Evolutionary conservation across 1,284 basidiomycete species (phyloP).

Genomic region (Athelia psychrophila): DNA sequence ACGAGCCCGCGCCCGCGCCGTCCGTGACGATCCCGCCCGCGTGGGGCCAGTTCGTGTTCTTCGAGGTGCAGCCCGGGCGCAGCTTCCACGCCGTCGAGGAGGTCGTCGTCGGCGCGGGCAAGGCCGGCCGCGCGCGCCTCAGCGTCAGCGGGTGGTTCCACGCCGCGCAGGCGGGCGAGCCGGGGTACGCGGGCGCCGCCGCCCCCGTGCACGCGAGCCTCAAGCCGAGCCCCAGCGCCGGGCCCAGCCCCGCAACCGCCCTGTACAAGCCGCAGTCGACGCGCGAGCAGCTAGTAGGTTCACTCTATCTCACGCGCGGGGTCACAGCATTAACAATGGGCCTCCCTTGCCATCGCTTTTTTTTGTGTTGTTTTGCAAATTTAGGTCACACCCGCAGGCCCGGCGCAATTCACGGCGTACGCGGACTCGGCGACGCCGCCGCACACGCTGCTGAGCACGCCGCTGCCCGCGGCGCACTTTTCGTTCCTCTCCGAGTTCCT

Average conservation of each 20-base stretch:
- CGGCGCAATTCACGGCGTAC: slow-evolving; percentile 1
- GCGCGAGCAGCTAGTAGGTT: slow-evolving; percentile 77
- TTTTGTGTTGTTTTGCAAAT: too few species aligned
- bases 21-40: slow-evolving; percentile 70
- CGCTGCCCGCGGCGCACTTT: slow-evolving; percentile 59
- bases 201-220: too few species aligned
- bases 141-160: slow-evolving; percentile 99
- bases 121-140: slow-evolving; percentile 71
- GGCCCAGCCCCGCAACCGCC: too few species aligned
- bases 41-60: slow-evolving; percentile 98
- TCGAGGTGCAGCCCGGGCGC: slow-evolving; percentile 85
- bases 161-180: slow-evolving; percentile 86
- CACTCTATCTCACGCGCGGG: neutral
- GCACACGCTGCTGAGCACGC: slow-evolving; percentile 45
- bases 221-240: too few species aligned
- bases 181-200: slow-evolving; percentile 70
- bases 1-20: slow-evolving; percentile 64
- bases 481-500: slow-evolving; percentile 81
- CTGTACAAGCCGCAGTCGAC: slow-evolving; percentile 54
- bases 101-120: slow-evolving; percentile 77
- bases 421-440: slow-evolving; percentile 17
- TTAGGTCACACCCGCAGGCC: slow-evolving; percentile 53
- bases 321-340: neutral
- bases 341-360: slow-evolving; percentile 2
- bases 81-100: slow-evolving; percentile 99